Conservation (phyloP, 805 yeast species). For the Kluyveromyces aestuarii region DNA sequence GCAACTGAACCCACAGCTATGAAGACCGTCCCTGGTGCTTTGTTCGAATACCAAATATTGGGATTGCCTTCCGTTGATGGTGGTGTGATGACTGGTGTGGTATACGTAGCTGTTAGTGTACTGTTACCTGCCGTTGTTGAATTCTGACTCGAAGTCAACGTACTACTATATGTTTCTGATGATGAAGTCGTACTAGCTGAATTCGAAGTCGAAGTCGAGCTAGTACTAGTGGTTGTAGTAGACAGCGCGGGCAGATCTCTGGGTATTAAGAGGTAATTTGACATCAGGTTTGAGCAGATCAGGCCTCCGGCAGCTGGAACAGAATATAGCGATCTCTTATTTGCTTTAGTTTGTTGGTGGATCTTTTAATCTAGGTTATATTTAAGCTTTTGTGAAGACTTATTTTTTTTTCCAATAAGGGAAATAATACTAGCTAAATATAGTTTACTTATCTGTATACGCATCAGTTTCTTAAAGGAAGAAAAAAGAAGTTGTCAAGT, state of each 20-base stretch:
- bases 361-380: neutral
- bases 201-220: conserved; percentile 6
- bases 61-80: conserved; percentile 62
- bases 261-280: neutral
- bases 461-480: too few relatives aligned
- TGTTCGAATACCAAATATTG: conserved; percentile 49
- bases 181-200: conserved; percentile 4
- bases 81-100: conserved; percentile 30
- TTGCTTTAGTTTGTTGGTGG: neutral
- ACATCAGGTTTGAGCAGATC: too few relatives aligned
- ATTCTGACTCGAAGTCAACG: neutral
- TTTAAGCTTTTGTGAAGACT: neutral
- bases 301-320: too few relatives aligned
- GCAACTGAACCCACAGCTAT: conserved; percentile 70
- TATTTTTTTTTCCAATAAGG: neutral
- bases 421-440: neutral
- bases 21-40: conserved; percentile 73
- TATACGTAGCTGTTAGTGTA: conserved; percentile 13
- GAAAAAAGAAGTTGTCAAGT: too few relatives aligned
- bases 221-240: neutral
- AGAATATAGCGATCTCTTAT: too few relatives aligned
- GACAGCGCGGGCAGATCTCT: conserved; percentile 2
- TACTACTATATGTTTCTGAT: neutral
- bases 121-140: neutral
- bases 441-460: neutral